Evolutionary conservation across 2,329 filamentous ascomycete species (phyloP).

Genomic region (Diatrype stigma): DNA sequence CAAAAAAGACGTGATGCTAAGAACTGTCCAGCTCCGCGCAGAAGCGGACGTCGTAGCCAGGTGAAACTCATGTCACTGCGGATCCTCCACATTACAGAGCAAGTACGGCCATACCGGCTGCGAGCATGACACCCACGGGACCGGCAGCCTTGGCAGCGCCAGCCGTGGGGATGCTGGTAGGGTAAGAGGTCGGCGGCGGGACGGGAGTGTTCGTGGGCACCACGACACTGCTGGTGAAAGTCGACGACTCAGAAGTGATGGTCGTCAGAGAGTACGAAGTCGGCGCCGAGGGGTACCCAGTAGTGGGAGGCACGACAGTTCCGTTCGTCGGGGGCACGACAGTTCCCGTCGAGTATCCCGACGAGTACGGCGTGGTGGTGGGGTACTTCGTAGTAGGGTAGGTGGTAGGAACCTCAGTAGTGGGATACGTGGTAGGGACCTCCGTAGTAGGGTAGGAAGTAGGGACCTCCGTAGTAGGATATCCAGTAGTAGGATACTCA

Average conservation of each 20-base stretch:
- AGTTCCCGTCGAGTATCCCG: background rate
- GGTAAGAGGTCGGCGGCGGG: constrained; percentile 18
- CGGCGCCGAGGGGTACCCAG: background rate
- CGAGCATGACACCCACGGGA: constrained; percentile 31
- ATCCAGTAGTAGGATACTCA: constrained; percentile 2
- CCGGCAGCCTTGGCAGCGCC: constrained; percentile 32
- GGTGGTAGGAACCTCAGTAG: background rate
- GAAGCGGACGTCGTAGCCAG: background rate
- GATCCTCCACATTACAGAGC: constrained; percentile 26
- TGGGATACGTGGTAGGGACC: background rate
- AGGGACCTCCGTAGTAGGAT: constrained; percentile 7
- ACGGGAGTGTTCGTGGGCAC: constrained; percentile 24
- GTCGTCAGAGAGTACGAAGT: background rate
- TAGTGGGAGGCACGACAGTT: background rate
- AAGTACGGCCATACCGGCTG: constrained; percentile 36
- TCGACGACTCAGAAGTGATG: background rate
- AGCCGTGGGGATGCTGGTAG: constrained; percentile 30
- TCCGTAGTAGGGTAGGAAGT: constrained; percentile 7
- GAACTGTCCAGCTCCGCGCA: background rate
- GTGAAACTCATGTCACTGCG: background rate
- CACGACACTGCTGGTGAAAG: background rate
- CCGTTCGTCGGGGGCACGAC: constrained; percentile 2
- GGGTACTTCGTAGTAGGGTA: too few species aligned
- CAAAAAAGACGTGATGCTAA: too few species aligned
- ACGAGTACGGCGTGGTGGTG: background rate